These are phyloP conservation scores for Boletus patriciae DNA, from an alignment of 768 basidiomycete species.

Conservation along the genomic window DNA sequence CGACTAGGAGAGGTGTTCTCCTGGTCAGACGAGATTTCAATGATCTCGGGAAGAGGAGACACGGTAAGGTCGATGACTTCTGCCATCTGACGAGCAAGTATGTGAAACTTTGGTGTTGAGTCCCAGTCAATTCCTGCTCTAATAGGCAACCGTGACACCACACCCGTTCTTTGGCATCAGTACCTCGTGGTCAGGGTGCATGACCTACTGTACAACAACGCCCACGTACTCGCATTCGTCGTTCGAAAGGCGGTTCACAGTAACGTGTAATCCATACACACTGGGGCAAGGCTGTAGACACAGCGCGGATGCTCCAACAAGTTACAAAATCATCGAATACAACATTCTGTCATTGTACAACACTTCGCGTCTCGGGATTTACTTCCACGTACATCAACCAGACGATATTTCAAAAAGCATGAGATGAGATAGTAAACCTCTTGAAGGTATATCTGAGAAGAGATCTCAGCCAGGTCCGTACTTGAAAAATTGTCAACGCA, in stretches of 20 bases:
- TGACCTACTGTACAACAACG: too few relatives aligned
- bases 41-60: conserved; percentile 30
- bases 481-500: conserved; percentile 28
- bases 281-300: not conserved
- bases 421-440: conserved; percentile 65
- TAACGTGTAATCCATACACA: not conserved
- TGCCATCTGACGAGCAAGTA: conserved; percentile 15
- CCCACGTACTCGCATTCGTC: not conserved
- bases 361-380: not conserved
- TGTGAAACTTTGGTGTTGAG: not conserved
- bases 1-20: conserved; percentile 6
- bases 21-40: conserved; percentile 33
- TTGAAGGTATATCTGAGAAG: conserved; percentile 72
- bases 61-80: conserved; percentile 37
- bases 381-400: not conserved
- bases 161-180: too few relatives aligned
- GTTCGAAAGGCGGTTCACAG: not conserved
- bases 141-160: too few relatives aligned
- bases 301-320: not conserved
- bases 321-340: not conserved
- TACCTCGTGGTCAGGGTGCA: too few relatives aligned
- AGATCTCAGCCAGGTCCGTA: not conserved
- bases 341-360: not conserved
- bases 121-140: not conserved
- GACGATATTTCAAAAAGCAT: conserved; percentile 41